These are phyloP conservation scores for Diospyros kaki DNA, from an alignment of 148 eudicot species.

Conservation along the genomic window DNA sequence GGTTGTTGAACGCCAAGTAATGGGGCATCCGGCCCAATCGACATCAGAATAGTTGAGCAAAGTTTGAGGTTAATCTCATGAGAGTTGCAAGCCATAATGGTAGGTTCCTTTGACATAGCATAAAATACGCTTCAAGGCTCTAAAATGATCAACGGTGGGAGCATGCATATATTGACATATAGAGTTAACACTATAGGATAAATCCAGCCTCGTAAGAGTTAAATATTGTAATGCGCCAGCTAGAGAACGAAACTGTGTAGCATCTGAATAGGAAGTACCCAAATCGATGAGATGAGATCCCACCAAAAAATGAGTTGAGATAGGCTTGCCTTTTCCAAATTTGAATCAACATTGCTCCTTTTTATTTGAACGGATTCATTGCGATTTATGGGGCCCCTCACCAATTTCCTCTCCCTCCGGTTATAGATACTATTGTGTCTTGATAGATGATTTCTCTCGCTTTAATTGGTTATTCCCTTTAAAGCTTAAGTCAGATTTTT, in stretches of 20 bases:
- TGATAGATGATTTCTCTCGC: too few species aligned
- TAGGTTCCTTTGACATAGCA: neutral
- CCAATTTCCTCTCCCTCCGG: too few species aligned
- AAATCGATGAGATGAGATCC: too few species aligned
- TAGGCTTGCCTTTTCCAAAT: neutral
- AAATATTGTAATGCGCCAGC: neutral
- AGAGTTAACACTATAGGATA: neutral
- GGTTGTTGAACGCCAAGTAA: neutral
- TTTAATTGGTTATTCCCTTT: too few species aligned
- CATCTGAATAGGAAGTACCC: too few species aligned
- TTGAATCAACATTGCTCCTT: neutral
- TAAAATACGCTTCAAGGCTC: neutral
- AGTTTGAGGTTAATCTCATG: too few species aligned
- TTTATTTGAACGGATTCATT: too few species aligned
- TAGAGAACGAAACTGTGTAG: neutral
- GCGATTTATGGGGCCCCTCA: too few species aligned
- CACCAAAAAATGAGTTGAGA: too few species aligned
- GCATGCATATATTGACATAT: neutral
- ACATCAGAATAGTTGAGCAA: neutral
- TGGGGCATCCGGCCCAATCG: neutral
- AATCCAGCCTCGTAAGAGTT: neutral
- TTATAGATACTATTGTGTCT: neutral
- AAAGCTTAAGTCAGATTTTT: too few species aligned
- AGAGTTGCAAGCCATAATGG: too few species aligned
- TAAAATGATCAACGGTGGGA: neutral